Percentiles rank a stretch among this genome's conserved stretches.
Conservation (phyloP, 2,329 filamentous ascomycete species). For the Septoria petroselini region DNA sequence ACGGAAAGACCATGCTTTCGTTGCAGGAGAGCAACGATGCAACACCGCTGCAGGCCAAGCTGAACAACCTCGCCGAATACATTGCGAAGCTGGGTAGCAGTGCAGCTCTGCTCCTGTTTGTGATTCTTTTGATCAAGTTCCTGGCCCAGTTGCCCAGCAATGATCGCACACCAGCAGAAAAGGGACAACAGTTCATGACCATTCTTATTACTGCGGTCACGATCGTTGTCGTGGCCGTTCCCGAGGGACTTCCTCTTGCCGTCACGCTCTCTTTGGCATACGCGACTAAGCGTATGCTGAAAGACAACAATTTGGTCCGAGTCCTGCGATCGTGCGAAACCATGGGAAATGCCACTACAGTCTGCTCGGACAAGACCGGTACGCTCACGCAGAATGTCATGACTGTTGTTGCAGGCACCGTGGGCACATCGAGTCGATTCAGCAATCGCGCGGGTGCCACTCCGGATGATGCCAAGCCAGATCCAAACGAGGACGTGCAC, state of each 20-base stretch:
- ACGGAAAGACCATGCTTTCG: constrained; percentile 76
- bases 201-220: constrained; percentile 65
- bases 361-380: constrained; percentile 78
- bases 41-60: constrained; percentile 73
- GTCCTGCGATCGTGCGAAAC: constrained; percentile 66
- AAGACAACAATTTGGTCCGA: constrained; percentile 69
- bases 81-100: constrained; percentile 75
- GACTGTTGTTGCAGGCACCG: constrained; percentile 70
- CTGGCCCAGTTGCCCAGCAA: constrained; percentile 63
- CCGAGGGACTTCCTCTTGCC: constrained; percentile 63
- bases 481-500: constrained; percentile 34
- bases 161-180: constrained; percentile 59
- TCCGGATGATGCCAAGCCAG: constrained; percentile 22
- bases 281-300: constrained; percentile 64
- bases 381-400: constrained; percentile 73
- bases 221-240: constrained; percentile 66
- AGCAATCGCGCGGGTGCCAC: constrained; percentile 41
- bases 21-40: constrained; percentile 72
- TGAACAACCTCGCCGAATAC: constrained; percentile 74
- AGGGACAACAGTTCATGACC: constrained; percentile 68
- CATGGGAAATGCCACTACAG: constrained; percentile 69
- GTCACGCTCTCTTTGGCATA: constrained; percentile 67
- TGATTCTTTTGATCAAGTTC: constrained; percentile 83
- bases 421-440: constrained; percentile 60
- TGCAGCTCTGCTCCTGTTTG: constrained; percentile 75